Percentiles rank a stretch among this genome's conserved stretches.
Conservation (phyloP, 805 yeast species). For the Tetrapisispora iriomotensis region DNA sequence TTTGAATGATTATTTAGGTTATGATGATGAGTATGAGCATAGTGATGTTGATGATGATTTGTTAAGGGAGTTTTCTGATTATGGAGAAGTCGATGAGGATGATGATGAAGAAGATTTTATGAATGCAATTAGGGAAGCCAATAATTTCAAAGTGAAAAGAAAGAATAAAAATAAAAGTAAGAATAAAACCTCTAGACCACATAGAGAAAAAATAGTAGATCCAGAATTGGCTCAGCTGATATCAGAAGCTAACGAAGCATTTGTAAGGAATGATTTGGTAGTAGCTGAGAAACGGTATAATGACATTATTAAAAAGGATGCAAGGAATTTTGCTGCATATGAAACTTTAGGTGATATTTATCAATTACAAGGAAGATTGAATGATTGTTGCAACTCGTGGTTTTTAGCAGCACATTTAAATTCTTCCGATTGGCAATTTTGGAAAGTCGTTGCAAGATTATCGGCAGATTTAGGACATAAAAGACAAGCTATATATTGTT, state of each 20-base stretch:
- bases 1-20: not conserved
- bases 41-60: conserved; percentile 29
- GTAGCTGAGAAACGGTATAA: conserved; percentile 50
- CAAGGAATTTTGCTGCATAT: conserved; percentile 73
- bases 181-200: conserved; percentile 18
- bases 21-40: conserved; percentile 2
- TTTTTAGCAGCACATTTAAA: conserved; percentile 69
- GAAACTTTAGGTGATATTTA: conserved; percentile 82
- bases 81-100: conserved; percentile 31
- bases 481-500: conserved; percentile 74
- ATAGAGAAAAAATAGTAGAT: conserved; percentile 38
- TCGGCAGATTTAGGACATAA: conserved; percentile 56
- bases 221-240: conserved; percentile 64
- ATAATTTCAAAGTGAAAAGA: conserved; percentile 45
- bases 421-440: conserved; percentile 64
- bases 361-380: conserved; percentile 50
- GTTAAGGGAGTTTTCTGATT: conserved; percentile 30
- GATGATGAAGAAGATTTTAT: conserved; percentile 38
- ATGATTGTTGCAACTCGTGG: conserved; percentile 76
- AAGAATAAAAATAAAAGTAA: conserved; percentile 29
- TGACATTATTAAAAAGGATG: conserved; percentile 69
- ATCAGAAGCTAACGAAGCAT: conserved; percentile 72
- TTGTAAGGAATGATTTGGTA: conserved; percentile 52
- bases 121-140: conserved; percentile 59
- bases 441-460: conserved; percentile 67